These are phyloP conservation scores for Kodamaea laetipori DNA, from an alignment of 805 yeast genomes.

Conservation along the genomic window DNA sequence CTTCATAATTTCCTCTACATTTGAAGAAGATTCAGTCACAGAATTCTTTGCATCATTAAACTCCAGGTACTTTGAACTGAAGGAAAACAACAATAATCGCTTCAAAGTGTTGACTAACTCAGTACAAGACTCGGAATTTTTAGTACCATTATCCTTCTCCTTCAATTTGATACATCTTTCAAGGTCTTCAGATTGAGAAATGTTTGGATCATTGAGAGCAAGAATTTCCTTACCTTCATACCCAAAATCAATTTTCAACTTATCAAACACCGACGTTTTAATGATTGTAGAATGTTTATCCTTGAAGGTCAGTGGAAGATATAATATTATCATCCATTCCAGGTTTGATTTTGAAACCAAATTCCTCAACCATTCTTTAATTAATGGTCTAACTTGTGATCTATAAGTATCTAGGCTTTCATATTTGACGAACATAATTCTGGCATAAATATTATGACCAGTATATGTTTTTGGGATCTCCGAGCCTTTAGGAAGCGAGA, in stretches of 20 bases:
- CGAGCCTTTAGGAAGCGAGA: constrained; percentile 6
- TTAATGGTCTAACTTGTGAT: constrained; percentile 75
- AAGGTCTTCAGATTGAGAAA: constrained; percentile 15
- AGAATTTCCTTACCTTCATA: constrained; percentile 38
- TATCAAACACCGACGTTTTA: constrained; percentile 53
- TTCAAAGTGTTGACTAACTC: constrained; percentile 48
- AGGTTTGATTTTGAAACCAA: constrained; percentile 42
- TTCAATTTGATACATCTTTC: constrained; percentile 46
- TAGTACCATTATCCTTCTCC: constrained; percentile 28
- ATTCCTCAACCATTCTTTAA: constrained; percentile 73
- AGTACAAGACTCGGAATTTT: constrained; percentile 56
- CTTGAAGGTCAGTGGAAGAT: constrained; percentile 42
- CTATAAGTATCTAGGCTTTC: constrained; percentile 74
- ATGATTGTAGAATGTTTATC: constrained; percentile 41
- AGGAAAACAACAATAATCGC: constrained; percentile 52
- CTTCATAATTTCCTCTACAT: constrained; percentile 31
- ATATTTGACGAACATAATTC: constrained; percentile 68
- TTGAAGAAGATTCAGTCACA: neutral
- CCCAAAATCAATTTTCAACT: constrained; percentile 55
- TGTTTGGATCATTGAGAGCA: constrained; percentile 6
- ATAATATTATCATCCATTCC: constrained; percentile 63
- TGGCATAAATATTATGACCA: constrained; percentile 51
- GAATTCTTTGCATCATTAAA: neutral
- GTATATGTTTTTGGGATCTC: constrained; percentile 1
- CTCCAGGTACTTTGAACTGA: constrained; percentile 24